Conservation (phyloP, 495 filamentous ascomycete genomes). For the Tetracladium setigerum region DNA sequence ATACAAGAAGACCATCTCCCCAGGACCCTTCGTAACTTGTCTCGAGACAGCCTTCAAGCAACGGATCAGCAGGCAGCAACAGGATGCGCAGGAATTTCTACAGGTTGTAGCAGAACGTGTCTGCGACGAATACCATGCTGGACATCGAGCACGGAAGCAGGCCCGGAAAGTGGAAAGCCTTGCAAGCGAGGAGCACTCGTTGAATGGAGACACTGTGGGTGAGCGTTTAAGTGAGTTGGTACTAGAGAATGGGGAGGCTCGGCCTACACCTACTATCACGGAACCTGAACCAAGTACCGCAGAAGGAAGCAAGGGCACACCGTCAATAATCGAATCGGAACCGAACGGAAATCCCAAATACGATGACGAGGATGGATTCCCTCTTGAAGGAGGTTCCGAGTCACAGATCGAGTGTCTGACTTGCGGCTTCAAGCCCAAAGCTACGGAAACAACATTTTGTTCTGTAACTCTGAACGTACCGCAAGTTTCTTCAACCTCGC, state of each 20-base stretch:
- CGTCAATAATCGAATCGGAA: not conserved
- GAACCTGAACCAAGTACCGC: not conserved
- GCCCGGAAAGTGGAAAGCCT: constrained; percentile 6
- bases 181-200: constrained; percentile 9
- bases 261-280: constrained; percentile 19
- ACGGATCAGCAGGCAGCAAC: constrained; percentile 85
- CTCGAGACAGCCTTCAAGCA: constrained; percentile 83
- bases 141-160: constrained; percentile 55
- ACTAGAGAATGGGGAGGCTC: constrained; percentile 12
- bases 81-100: constrained; percentile 97
- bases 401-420: constrained; percentile 89
- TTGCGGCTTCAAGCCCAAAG: constrained; percentile 82
- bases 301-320: not conserved
- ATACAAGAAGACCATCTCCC: constrained; percentile 89
- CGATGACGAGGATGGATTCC: constrained; percentile 65
- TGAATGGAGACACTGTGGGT: constrained; percentile 14
- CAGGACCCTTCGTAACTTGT: constrained; percentile 65
- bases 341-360: not conserved
- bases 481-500: constrained; percentile 45
- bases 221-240: constrained; percentile 9
- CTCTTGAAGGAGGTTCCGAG: constrained; percentile 77
- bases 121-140: constrained; percentile 88
- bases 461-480: constrained; percentile 90
- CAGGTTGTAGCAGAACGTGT: constrained; percentile 89
- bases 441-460: constrained; percentile 78